Base-by-base conservation (phyloP, 306 rosid species). In the apple (Malus domestica) region DNA sequence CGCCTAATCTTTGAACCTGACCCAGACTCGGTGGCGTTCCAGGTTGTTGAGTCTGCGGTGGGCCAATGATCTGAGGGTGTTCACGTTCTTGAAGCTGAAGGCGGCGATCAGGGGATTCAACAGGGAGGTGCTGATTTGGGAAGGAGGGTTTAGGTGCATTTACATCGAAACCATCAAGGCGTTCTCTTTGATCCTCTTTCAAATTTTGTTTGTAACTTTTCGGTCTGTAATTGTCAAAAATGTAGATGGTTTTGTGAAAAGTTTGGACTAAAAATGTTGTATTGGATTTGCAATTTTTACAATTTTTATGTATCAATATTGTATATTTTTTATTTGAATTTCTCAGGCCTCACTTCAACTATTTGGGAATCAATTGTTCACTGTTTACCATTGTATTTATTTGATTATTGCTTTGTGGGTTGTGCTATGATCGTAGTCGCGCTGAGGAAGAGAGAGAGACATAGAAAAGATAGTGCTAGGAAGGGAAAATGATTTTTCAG, bases 131-230 rank as follows among this genome's bases (percentile, higher is more conserved):
- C 76, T 95, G 73, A 86, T 95, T 45, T 97, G 98, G 19, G 98
- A 92, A 71, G 97, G 98, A 3, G 98, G 98, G 1, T 95, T 95
- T 69, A 97, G 98, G 11, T 92, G 91, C 23, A 97, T 95, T 8
- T 95, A 85, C 82, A 80, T 81, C 68, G 98, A 92, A 2, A 10
- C 85, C 58, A 66, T 90, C 46, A 79, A 95, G 98, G 97, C 96
- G 88, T 70, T 88, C 42, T 14, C n/a, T 19, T 70, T 68, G 25
- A 19, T 54, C 58, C 38, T 22, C 19, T 46, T 30, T 55, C 52
- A 46, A 46, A 12, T 64, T 27, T 65, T 33, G 27, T 11, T 27
- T 13, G 2, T 1, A 13, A 13, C 6, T 55, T n/a, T 40, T 51
- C 8, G 20, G 2, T n/a, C 55, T 42, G 4, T 44, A 27, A 62